phyloP scores from a whole-genome alignment of 2,329 filamentous ascomycete species.

The Phialophora chinensis region DNA sequence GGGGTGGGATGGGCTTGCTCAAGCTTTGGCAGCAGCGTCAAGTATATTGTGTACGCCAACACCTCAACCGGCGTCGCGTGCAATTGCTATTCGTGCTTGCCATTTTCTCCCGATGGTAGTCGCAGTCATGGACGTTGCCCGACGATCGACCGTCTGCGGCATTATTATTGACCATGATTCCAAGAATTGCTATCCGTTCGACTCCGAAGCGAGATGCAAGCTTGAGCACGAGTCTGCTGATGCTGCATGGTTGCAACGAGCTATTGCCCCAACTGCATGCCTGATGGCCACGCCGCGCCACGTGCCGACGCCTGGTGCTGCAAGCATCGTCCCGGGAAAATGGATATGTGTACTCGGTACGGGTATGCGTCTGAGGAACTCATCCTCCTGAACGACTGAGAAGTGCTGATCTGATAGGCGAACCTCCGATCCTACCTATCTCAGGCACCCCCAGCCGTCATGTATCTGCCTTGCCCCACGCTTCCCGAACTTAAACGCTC shows the following conservation, averaged over 20 bases:
- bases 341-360: background rate
- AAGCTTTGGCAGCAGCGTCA: background rate
- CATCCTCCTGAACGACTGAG: background rate
- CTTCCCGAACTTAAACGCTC: constrained; percentile 11
- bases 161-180: background rate
- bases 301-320: constrained; percentile 14
- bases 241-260: constrained; percentile 6
- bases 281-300: constrained; percentile 17
- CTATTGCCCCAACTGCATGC: constrained; percentile 2
- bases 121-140: no score
- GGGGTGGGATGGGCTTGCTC: background rate
- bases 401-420: constrained; percentile 13
- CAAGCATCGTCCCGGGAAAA: background rate
- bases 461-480: constrained; percentile 10
- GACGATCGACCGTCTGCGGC: constrained; percentile 3
- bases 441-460: constrained; percentile 2
- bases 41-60: no score
- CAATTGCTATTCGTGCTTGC: background rate
- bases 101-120: background rate
- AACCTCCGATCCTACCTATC: constrained; percentile 7
- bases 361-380: background rate
- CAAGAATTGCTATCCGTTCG: constrained; percentile 3
- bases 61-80: background rate
- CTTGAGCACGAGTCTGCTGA: constrained; percentile 6
- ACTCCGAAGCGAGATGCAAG: background rate